Evolutionary conservation across 306 rosid species (phyloP).

Genomic region (Citrullus colocynthis): DNA sequence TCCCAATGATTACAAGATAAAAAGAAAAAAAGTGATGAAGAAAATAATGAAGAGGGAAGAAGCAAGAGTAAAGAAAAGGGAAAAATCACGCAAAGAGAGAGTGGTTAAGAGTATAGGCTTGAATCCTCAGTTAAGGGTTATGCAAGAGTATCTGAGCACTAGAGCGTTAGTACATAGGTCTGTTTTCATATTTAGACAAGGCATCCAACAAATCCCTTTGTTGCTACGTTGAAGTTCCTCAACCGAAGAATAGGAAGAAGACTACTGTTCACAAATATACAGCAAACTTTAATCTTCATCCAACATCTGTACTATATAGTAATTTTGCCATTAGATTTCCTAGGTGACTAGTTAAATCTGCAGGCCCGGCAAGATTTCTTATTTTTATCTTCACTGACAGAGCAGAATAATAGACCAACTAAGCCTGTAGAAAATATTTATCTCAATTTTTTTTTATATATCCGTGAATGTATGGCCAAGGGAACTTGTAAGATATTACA

Average conservation of each 20-base stretch:
- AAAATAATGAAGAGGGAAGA: background rate
- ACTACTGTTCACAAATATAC: background rate
- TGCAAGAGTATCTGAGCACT: background rate
- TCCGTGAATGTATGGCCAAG: background rate
- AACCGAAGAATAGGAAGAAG: background rate
- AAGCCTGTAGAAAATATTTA: background rate
- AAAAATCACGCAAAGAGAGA: background rate
- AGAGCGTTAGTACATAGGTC: background rate
- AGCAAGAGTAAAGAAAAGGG: background rate
- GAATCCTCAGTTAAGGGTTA: background rate
- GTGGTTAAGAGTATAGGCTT: background rate
- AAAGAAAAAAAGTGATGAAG: background rate
- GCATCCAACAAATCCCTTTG: background rate
- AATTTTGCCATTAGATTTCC: background rate
- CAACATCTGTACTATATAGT: background rate
- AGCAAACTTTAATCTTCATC: background rate
- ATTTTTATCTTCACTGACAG: background rate
- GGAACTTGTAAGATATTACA: background rate
- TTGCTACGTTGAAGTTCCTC: background rate
- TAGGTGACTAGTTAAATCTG: background rate
- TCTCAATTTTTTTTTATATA: background rate
- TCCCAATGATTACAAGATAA: background rate
- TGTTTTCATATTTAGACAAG: background rate
- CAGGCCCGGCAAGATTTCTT: background rate
- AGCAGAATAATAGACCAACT: background rate